Percentiles rank a stretch among this genome's conserved stretches.
phyloP scores from a whole-genome alignment of 139 green algal species.

The Auxenochlorella pyrenoidosa region DNA sequence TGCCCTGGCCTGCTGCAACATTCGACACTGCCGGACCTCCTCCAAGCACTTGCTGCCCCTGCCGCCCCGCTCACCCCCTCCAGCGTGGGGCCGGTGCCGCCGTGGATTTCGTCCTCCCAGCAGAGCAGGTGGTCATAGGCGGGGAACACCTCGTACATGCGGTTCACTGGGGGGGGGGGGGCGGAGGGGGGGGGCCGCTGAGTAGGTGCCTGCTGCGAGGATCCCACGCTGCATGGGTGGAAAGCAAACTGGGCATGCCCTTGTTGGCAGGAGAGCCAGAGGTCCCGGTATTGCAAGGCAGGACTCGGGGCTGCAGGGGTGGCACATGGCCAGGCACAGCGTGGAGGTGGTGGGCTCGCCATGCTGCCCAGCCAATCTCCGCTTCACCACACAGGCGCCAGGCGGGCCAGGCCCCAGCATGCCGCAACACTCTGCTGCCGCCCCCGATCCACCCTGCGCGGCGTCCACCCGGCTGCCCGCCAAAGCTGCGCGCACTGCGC shows the following conservation, averaged over 20 bases:
- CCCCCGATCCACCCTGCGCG: too few species aligned
- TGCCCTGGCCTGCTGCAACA: too few species aligned
- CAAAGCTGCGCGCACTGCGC: too few species aligned
- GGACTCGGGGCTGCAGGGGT: background rate
- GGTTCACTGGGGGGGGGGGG: background rate
- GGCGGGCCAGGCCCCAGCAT: too few species aligned
- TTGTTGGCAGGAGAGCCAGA: too few species aligned
- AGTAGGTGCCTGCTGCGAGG: background rate
- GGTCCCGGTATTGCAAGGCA: too few species aligned
- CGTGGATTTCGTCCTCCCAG: conserved; percentile 35
- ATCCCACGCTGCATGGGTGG: too few species aligned
- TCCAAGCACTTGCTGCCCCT: too few species aligned
- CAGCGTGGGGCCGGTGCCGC: conserved; percentile 35
- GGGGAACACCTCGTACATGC: conserved; percentile 46
- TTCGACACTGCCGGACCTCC: too few species aligned
- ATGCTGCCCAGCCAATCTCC: background rate
- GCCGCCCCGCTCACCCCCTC: background rate
- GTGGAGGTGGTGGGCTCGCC: too few species aligned
- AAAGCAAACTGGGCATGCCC: too few species aligned
- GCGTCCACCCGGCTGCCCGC: too few species aligned
- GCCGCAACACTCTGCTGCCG: background rate
- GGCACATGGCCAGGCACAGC: background rate
- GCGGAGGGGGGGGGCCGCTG: background rate
- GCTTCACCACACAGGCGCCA: background rate
- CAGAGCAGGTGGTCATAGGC: conserved; percentile 27